phyloP scores from a whole-genome alignment of 1,284 basidiomycete genomes.

The Xerocomus amazonicus region DNA sequence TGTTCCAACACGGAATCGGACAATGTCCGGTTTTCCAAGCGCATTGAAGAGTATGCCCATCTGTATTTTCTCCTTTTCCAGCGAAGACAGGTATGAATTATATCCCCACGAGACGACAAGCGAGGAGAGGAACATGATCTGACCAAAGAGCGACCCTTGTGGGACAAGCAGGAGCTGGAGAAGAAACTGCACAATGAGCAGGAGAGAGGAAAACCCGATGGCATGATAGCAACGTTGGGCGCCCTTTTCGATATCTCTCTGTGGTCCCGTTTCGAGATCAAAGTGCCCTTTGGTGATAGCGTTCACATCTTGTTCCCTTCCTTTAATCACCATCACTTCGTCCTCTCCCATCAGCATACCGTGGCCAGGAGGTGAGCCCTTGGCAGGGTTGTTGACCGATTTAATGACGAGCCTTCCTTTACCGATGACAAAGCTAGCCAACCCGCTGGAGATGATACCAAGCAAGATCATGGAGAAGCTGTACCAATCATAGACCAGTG shows the following conservation, averaged over 20 bases:
- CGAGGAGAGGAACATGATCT: constrained; percentile 28
- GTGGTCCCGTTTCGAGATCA: constrained; percentile 5
- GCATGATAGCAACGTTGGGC: constrained; percentile 3
- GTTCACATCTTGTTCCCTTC: constrained; percentile 28
- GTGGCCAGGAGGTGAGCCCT: constrained; percentile 21
- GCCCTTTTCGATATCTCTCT: background rate
- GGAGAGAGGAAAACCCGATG: constrained; percentile 23
- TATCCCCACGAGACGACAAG: constrained; percentile 26
- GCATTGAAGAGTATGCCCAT: constrained; percentile 11
- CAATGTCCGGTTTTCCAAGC: constrained; percentile 13
- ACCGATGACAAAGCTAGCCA: constrained; percentile 19
- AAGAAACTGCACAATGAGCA: constrained; percentile 25
- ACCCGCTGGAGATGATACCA: constrained; percentile 30
- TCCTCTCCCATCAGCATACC: constrained; percentile 14
- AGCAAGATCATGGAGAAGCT: too few species aligned
- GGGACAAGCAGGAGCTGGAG: constrained; percentile 29
- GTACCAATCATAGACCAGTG: too few species aligned
- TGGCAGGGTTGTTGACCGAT: constrained; percentile 3
- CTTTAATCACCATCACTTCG: constrained; percentile 24
- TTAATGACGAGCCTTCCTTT: constrained; percentile 16
- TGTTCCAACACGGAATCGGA: constrained; percentile 6
- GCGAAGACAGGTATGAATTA: constrained; percentile 23
- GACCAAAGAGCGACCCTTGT: constrained; percentile 26
- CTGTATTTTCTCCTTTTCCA: constrained; percentile 28
- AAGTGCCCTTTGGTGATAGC: constrained; percentile 28